A percentile compares a stretch with the other conserved stretches of the same genome.
Evolutionary conservation across 306 rosid species (phyloP).

Genomic region (Acacia crassicarpa): DNA sequence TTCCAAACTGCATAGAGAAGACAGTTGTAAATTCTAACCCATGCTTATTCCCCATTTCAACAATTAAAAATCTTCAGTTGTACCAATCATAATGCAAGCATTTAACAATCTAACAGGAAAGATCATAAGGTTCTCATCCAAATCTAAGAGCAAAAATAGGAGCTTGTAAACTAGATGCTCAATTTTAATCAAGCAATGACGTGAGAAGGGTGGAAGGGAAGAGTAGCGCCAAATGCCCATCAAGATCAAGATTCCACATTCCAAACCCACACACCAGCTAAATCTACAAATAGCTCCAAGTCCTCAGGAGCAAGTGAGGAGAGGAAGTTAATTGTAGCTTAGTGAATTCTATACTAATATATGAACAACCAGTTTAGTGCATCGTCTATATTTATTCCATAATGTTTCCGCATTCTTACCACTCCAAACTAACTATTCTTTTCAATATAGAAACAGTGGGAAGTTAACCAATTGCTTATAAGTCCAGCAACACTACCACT

Average conservation of each 20-base stretch:
- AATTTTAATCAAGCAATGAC: neutral
- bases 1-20: neutral
- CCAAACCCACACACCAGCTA: neutral
- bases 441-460: neutral
- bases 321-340: neutral
- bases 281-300: slow-evolving; percentile 8
- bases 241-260: neutral
- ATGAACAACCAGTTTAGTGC: neutral
- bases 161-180: neutral
- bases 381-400: neutral
- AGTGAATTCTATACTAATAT: neutral
- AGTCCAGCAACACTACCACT: neutral
- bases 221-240: neutral
- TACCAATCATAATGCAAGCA: neutral
- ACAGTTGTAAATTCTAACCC: neutral
- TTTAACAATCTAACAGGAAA: neutral
- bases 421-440: neutral
- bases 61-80: neutral
- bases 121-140: neutral
- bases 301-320: slow-evolving; percentile 2
- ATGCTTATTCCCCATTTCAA: neutral
- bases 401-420: neutral
- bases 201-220: neutral
- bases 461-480: neutral
- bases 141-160: neutral